Evolutionary conservation across 305 asterid genomes (phyloP).

Genomic region (Fraxinus dipetala): DNA sequence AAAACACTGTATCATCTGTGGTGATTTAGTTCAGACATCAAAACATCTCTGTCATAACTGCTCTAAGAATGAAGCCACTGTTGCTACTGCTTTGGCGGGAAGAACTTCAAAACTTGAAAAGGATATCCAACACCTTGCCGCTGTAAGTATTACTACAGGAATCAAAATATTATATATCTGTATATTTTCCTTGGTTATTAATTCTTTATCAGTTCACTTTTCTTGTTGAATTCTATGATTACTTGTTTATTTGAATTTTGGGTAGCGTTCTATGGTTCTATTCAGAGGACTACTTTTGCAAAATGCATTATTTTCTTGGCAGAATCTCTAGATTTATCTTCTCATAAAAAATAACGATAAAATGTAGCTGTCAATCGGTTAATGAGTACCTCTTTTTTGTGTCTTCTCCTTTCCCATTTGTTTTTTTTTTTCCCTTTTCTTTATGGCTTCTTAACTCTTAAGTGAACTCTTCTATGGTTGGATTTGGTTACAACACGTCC

Average conservation of each 20-base stretch:
- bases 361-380: neutral
- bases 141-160: slow-evolving; percentile 56
- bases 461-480: neutral
- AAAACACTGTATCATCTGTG: slow-evolving; percentile 81
- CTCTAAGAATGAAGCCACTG: slow-evolving; percentile 58
- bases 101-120: slow-evolving; percentile 77
- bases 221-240: neutral
- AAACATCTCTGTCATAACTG: slow-evolving; percentile 60
- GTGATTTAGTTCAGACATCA: slow-evolving; percentile 69
- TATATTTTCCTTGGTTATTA: neutral
- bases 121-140: slow-evolving; percentile 77
- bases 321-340: neutral
- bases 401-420: neutral
- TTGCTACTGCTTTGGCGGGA: slow-evolving; percentile 66
- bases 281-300: neutral
- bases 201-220: neutral
- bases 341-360: neutral
- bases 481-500: neutral
- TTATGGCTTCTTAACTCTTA: neutral
- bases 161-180: neutral
- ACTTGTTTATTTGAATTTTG: neutral
- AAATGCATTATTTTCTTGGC: neutral
- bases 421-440: neutral
- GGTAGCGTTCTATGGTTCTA: neutral
- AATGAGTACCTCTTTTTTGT: neutral